Conservation (phyloP, 2,329 filamentous ascomycete genomes). For the Sporothrix globosa region DNA sequence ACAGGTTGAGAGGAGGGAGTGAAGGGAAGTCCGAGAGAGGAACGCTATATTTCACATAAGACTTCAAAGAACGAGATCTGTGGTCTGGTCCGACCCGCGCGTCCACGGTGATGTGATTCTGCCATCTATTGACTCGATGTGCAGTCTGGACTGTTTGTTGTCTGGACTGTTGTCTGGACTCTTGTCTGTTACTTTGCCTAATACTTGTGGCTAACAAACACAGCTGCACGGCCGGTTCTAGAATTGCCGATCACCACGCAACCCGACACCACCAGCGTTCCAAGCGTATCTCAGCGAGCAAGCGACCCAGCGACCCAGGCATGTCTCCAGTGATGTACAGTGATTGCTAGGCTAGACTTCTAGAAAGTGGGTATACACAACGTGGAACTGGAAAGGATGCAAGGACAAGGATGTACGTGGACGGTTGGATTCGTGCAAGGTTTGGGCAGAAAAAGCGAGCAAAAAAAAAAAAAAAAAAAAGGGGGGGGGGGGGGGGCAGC, state of each 20-base stretch:
- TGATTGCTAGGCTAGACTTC: background rate
- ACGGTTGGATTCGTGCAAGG: background rate
- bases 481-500: no score
- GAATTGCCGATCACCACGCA: conserved; percentile 8
- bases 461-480: background rate
- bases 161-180: no score
- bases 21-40: no score
- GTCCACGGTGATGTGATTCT: no score
- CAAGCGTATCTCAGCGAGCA: no score
- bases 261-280: background rate
- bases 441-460: background rate
- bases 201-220: background rate
- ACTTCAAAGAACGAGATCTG: no score
- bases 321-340: conserved; percentile 2
- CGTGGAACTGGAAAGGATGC: conserved; percentile 14
- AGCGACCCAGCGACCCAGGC: background rate
- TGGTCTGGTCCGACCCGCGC: no score
- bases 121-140: no score
- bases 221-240: conserved; percentile 1
- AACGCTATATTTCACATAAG: no score
- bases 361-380: conserved; percentile 13
- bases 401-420: background rate
- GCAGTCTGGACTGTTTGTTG: no score
- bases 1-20: no score
- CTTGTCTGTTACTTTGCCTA: no score